Base-by-base conservation (phyloP, 805 yeast genomes). In the Clavispora asparagi region DNA sequence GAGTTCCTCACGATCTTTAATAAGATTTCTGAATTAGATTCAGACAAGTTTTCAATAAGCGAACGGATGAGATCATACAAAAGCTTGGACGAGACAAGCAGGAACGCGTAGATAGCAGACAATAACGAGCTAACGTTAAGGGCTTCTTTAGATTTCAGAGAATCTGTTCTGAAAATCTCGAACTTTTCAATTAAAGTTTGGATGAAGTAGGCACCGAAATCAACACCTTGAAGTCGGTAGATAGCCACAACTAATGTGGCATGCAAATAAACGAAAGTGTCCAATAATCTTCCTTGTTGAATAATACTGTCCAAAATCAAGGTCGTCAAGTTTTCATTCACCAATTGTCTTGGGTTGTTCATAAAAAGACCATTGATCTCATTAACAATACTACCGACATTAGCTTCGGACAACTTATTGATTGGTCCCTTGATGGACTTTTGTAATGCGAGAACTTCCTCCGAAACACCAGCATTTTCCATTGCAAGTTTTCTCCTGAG, bases 351-450 rank as follows among this genome's bases (percentile, higher is more conserved):
- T 4, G 99, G 83, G 55, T 88, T 73, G 7, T 73, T 74, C 51
- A 73, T 65, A 57, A 80, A 94, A 1, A 88, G 65, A 0, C 71
- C 73, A 55, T 82, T 82, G 43, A 94, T 67, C 25, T 87, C 88
- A 48, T 78, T 76, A 17, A 86, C 81, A 43, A 91, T 87, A 2
- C 83, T 70, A 11, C 78, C 70, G 27, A 91, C 71, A 51, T 91
- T 94, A 1, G 95, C 82, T 56, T 92, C 98, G 1, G 97, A 86
- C n/a, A 94, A 73, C 63, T 82, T 85, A 63, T 94, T 94, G 57
- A 94, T 70, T 1, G 89, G 81, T 48, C 97, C 91, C 57, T 90
- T 94, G 41, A 91, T 76, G 6, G 80, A 68, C 55, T 82, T 79
- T 44, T 77, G 76, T 32, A 91, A 67, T 32, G 73, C 77, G 3